A percentile compares a stretch with the other conserved stretches of the same genome.
Evolutionary conservation across 768 basidiomycete genomes (phyloP).

Genomic region (Russula abietina): DNA sequence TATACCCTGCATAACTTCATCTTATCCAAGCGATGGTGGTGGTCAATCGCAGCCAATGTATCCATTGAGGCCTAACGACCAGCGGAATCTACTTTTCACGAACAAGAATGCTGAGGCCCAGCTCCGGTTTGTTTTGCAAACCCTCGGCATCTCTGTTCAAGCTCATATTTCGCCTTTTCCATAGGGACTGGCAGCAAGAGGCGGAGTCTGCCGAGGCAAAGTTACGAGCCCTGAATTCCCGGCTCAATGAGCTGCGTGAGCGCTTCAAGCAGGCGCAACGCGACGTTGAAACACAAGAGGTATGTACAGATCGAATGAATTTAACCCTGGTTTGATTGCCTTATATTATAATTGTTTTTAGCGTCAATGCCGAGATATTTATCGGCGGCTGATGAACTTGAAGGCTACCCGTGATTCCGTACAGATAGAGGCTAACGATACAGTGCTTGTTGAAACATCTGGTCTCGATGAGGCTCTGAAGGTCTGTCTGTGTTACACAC

Average conservation of each 20-base stretch:
- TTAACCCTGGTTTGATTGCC: neutral
- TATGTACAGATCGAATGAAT: constrained; percentile 2
- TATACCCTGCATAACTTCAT: neutral
- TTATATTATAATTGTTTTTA: constrained; percentile 14
- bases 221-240: constrained; percentile 30
- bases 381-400: constrained; percentile 16
- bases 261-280: constrained; percentile 31
- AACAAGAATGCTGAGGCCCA: constrained; percentile 18
- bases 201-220: constrained; percentile 38
- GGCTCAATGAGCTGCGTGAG: constrained; percentile 30
- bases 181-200: constrained; percentile 44
- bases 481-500: constrained; percentile 38
- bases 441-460: constrained; percentile 57
- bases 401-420: constrained; percentile 38
- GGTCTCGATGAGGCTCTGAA: constrained; percentile 49
- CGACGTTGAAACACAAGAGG: constrained; percentile 23
- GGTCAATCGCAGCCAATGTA: constrained; percentile 43
- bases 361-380: constrained; percentile 13
- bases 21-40: constrained; percentile 56
- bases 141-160: neutral
- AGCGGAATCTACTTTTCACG: constrained; percentile 24
- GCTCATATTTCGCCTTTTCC: neutral
- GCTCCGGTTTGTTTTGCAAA: constrained; percentile 13
- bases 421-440: constrained; percentile 60
- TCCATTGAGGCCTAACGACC: constrained; percentile 31